Conservation (phyloP, 345 rosid species). For the Heritiera fomes region DNA sequence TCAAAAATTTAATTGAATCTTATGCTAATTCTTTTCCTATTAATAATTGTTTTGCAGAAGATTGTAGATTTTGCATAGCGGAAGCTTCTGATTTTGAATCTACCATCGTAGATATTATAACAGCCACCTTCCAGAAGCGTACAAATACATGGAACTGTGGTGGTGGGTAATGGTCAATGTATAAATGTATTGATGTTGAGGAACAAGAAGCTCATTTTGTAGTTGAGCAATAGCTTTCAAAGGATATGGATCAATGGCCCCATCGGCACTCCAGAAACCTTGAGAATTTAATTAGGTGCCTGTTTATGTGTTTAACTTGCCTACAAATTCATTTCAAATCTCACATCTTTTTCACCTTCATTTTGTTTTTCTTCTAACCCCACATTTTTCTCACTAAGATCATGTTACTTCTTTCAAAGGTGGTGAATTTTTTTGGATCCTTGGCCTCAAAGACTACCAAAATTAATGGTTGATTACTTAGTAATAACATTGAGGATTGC, state of each 20-base stretch:
- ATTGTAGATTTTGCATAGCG: not conserved
- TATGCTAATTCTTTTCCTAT: too few relatives aligned
- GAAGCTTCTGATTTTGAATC: not conserved
- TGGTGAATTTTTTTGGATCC: not conserved
- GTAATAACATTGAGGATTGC: too few relatives aligned
- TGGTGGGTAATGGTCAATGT: slow-evolving; percentile 38
- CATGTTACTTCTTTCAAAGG: not conserved
- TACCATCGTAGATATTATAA: not conserved
- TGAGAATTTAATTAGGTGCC: not conserved
- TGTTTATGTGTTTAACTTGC: not conserved
- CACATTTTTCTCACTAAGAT: slow-evolving; percentile 22
- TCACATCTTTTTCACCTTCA: not conserved
- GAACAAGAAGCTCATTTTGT: not conserved
- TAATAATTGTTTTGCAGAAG: not conserved
- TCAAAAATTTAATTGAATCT: too few relatives aligned
- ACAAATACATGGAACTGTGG: slow-evolving; percentile 24
- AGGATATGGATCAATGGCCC: slow-evolving; percentile 26
- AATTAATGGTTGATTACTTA: not conserved
- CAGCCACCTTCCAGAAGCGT: slow-evolving; percentile 43
- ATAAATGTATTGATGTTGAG: not conserved
- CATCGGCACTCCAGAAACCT: slow-evolving; percentile 23
- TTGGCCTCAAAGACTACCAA: slow-evolving; percentile 7
- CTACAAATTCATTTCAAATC: slow-evolving; percentile 2
- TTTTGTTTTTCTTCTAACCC: not conserved
- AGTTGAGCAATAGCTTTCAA: slow-evolving; percentile 50